Conservation (phyloP, 2,329 filamentous ascomycete genomes). For the Aspergillus tubingensis region DNA sequence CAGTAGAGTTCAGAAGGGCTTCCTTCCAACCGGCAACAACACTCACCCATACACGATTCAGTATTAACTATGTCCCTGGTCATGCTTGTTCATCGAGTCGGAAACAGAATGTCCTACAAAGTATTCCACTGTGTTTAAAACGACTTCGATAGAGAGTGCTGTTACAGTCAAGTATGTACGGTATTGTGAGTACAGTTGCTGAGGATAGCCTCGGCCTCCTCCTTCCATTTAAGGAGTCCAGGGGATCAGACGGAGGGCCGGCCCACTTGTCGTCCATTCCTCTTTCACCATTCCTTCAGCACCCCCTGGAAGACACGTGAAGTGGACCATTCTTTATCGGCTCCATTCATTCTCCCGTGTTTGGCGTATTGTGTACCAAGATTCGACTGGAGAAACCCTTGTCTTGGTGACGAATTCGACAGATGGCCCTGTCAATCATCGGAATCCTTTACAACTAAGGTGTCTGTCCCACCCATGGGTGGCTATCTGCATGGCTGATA, state of each 20-base stretch:
- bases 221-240: constrained; percentile 15
- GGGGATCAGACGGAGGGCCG: neutral
- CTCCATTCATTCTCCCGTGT: constrained; percentile 19
- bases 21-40: too few relatives aligned
- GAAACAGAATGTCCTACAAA: too few relatives aligned
- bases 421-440: constrained; percentile 9
- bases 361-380: constrained; percentile 23
- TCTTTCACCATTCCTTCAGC: constrained; percentile 1
- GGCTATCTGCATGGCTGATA: constrained; percentile 15
- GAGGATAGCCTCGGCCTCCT: constrained; percentile 4
- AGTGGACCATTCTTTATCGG: constrained; percentile 18
- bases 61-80: too few relatives aligned
- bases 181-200: neutral
- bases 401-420: constrained; percentile 16
- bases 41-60: too few relatives aligned
- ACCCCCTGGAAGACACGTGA: constrained; percentile 15
- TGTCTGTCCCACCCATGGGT: constrained; percentile 2
- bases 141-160: too few relatives aligned
- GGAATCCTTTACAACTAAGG: neutral
- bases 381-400: constrained; percentile 22
- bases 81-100: too few relatives aligned
- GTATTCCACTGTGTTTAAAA: too few relatives aligned
- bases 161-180: neutral
- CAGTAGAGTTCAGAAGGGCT: too few relatives aligned
- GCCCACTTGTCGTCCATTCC: constrained; percentile 2